Conservation (phyloP, 768 basidiomycete species). For the Trichaptum fuscoviolaceum region DNA sequence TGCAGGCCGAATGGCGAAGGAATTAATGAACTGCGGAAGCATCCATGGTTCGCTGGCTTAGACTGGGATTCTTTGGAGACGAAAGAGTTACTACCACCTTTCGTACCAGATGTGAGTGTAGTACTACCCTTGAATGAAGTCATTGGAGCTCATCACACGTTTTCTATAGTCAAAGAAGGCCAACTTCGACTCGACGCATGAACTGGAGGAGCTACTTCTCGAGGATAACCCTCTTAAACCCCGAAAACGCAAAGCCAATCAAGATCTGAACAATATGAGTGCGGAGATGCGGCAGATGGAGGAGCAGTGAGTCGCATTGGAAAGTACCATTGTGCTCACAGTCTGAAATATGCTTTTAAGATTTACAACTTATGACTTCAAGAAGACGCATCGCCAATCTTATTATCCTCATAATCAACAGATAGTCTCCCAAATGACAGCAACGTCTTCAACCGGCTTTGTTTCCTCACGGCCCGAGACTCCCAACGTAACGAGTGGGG, state of each 20-base stretch:
- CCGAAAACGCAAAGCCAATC: constrained; percentile 83
- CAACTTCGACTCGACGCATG: constrained; percentile 98
- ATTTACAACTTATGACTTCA: constrained; percentile 90
- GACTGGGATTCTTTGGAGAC: constrained; percentile 40
- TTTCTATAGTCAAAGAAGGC: constrained; percentile 91
- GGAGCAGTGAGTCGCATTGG: constrained; percentile 65
- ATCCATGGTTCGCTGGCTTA: constrained; percentile 40
- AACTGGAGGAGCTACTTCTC: constrained; percentile 89
- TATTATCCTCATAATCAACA: constrained; percentile 85
- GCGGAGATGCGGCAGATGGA: constrained; percentile 97
- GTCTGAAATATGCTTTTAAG: constrained; percentile 31
- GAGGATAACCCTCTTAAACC: constrained; percentile 98
- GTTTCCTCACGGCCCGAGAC: constrained; percentile 72
- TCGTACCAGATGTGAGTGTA: constrained; percentile 41
- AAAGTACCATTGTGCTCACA: not conserved
- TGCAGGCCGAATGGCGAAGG: constrained; percentile 79
- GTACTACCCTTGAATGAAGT: constrained; percentile 3
- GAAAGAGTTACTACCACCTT: constrained; percentile 38
- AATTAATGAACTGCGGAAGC: constrained; percentile 62
- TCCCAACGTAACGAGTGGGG: constrained; percentile 30
- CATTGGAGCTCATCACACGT: not conserved
- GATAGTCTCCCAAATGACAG: constrained; percentile 57
- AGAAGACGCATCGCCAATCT: constrained; percentile 84
- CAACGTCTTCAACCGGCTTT: constrained; percentile 67
- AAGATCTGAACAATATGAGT: constrained; percentile 75